Conservation (phyloP, 2,329 filamentous ascomycete species). For the Periglandula ipomoeae region DNA sequence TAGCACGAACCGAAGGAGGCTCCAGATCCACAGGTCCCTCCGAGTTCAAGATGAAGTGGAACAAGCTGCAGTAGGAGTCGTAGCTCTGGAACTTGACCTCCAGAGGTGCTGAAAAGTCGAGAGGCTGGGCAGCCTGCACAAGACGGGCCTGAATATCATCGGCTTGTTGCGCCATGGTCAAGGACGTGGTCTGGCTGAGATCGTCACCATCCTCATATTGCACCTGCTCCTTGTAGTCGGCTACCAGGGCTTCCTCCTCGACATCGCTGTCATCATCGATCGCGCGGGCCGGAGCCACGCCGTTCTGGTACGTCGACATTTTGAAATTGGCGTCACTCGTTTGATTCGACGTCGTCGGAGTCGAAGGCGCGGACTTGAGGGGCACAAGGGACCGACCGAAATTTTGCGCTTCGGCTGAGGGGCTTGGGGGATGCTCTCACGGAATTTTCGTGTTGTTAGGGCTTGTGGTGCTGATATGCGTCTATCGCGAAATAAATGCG, state of each 20-base stretch:
- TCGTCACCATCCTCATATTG: conserved; percentile 84
- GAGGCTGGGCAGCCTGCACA: conserved; percentile 81
- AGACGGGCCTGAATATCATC: conserved; percentile 93
- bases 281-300: conserved; percentile 48
- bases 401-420: conserved; percentile 26
- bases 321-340: neutral
- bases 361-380: conserved; percentile 14
- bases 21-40: conserved; percentile 98
- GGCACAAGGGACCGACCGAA: conserved; percentile 21
- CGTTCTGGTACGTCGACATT: conserved; percentile 57
- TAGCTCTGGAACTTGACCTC: conserved; percentile 98
- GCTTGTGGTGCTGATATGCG: conserved; percentile 27
- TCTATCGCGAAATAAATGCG: conserved; percentile 13
- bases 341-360: neutral
- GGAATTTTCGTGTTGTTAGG: conserved; percentile 30
- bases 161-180: conserved; percentile 63
- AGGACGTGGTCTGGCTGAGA: conserved; percentile 62
- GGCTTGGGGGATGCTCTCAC: conserved; percentile 14
- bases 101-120: conserved; percentile 91
- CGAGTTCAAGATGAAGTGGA: conserved; percentile 98
- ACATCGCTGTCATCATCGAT: conserved; percentile 81
- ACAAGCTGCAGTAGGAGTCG: conserved; percentile 98
- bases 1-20: conserved; percentile 71
- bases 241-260: conserved; percentile 90
- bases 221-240: conserved; percentile 93